phyloP scores from a whole-genome alignment of 768 basidiomycete species.

The Phlegmacium glaucopus region DNA sequence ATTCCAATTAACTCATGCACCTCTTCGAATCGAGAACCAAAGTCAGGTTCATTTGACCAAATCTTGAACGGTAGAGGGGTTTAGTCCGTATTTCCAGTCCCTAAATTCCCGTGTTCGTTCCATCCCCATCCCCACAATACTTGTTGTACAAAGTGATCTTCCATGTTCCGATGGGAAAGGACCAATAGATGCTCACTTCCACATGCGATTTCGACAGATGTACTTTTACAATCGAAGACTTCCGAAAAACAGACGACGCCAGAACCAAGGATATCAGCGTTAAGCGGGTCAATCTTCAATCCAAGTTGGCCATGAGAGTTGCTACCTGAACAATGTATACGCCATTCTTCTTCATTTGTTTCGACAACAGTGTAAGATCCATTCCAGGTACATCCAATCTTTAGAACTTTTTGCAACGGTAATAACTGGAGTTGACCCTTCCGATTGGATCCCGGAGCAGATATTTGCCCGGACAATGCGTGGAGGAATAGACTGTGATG shows the following conservation, averaged over 20 bases:
- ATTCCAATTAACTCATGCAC: slow-evolving; percentile 19
- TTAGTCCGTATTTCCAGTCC: slow-evolving; percentile 59
- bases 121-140: slow-evolving; percentile 90
- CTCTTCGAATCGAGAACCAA: background rate
- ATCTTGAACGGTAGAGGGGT: slow-evolving; percentile 45
- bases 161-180: slow-evolving; percentile 15
- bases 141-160: slow-evolving; percentile 13
- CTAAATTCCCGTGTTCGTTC: slow-evolving; percentile 98
- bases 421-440: slow-evolving; percentile 59
- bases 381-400: slow-evolving; percentile 73
- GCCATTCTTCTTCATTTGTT: slow-evolving; percentile 12
- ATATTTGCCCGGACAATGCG: slow-evolving; percentile 47
- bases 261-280: background rate
- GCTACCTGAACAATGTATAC: slow-evolving; percentile 46
- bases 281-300: slow-evolving; percentile 12
- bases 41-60: slow-evolving; percentile 38
- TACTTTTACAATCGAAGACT: slow-evolving; percentile 14
- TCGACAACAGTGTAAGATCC: slow-evolving; percentile 55
- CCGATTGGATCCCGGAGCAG: slow-evolving; percentile 64
- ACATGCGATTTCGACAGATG: slow-evolving; percentile 45
- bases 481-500: slow-evolving; percentile 53
- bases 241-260: slow-evolving; percentile 10
- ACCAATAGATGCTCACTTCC: slow-evolving; percentile 86
- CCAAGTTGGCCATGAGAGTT: slow-evolving; percentile 71
- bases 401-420: slow-evolving; percentile 16